Base-by-base conservation (phyloP, 768 basidiomycete genomes). In the Mycena polygramma region DNA sequence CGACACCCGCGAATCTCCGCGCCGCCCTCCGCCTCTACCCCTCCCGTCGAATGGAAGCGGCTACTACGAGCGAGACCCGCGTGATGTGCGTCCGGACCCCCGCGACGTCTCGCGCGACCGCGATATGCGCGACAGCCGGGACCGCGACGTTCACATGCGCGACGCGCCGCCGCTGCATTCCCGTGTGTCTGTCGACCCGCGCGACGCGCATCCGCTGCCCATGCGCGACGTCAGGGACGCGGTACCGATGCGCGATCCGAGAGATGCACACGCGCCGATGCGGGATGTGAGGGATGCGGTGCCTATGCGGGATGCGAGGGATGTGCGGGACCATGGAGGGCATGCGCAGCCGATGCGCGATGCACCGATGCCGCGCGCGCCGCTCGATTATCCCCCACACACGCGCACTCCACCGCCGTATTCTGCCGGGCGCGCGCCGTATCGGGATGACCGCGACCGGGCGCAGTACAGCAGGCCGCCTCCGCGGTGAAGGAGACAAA, bases 301-400 rank as follows among this genome's bases (percentile, higher is more conserved):
- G 52, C 54, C 55, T 4, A 63, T 69, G 63, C 57, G 69, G 15
- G 69, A 70, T 35, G 22, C 19, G 6, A 19, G 69, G 19, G 69
- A 70, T n/a, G 30, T 30, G 30, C 30, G 30, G 30, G 30, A 30
- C 30, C 30, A 30, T 30, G 30, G 30, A 3, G 30, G 30, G 30
- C 41, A 41, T 15, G 69, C 69, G 30, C 19, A 26, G 49, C 65
- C 65, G 8, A 62, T 71, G 65, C 64, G 70, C 24, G 70, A 71
- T 52, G 49, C 55, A 36, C 45, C 52, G 15, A 22, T 66, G 70
- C 43, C 63, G 57, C 63, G 63, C 13, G 53, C 65, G 57, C 66
- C 71, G 43, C 59, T 72, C 2, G 71, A 72, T 15, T 70, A 70
- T 46, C 69, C 69, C 53, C 69, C 68, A 9, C 57, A 69, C 49